Evolutionary conservation across 768 basidiomycete genomes (phyloP).

Genomic region (Boletus coccyginus): DNA sequence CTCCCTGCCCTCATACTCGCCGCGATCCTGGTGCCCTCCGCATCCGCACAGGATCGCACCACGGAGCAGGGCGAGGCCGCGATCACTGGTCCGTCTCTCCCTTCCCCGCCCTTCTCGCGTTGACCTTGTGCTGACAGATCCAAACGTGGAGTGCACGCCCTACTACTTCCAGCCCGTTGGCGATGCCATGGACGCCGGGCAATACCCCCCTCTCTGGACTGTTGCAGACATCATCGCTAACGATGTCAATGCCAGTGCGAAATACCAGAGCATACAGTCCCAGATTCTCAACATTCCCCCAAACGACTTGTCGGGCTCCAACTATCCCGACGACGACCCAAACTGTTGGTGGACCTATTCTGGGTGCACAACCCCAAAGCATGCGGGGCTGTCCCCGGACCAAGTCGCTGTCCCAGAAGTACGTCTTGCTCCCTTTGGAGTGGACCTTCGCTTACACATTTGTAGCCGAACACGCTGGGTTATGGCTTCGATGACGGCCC

Average conservation of each 20-base stretch:
- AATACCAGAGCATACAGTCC: constrained; percentile 42
- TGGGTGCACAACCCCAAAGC: constrained; percentile 49
- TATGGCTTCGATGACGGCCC: constrained; percentile 67
- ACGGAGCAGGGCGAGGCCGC: neutral
- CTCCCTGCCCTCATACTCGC: neutral
- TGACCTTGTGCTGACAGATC: neutral
- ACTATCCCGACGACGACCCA: constrained; percentile 41
- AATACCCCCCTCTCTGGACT: neutral
- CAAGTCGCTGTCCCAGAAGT: constrained; percentile 47
- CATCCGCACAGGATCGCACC: neutral
- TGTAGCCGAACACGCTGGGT: constrained; percentile 49
- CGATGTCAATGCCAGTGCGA: constrained; percentile 42
- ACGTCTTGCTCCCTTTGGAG: neutral
- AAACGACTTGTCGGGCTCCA: constrained; percentile 37
- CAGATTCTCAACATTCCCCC: constrained; percentile 47
- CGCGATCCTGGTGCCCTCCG: neutral
- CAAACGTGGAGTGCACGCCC: neutral
- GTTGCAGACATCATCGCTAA: neutral
- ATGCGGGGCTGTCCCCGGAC: constrained; percentile 42
- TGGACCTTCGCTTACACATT: neutral
- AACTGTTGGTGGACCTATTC: constrained; percentile 45
- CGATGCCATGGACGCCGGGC: neutral
- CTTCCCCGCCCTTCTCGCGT: too few species aligned
- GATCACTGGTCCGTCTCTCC: neutral
- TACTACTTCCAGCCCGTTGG: neutral